Evolutionary conservation across 2,329 filamentous ascomycete genomes (phyloP).

Genomic region (Pseudocercospora crystallina): DNA sequence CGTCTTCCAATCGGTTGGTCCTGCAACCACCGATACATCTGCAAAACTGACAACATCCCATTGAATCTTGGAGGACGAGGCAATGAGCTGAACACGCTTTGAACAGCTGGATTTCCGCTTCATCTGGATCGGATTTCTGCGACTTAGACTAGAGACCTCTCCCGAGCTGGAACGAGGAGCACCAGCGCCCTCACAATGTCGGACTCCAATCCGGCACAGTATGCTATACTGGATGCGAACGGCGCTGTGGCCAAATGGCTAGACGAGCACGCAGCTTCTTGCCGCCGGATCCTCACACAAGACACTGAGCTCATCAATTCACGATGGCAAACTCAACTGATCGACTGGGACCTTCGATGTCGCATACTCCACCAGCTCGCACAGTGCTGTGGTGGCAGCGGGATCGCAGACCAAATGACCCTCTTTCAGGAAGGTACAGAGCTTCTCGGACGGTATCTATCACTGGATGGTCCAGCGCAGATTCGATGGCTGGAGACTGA

Average conservation of each 20-base stretch:
- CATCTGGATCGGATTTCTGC: too few species aligned
- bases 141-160: too few species aligned
- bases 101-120: too few species aligned
- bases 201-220: too few species aligned
- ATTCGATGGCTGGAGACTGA: slow-evolving; percentile 2
- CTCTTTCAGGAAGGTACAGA: slow-evolving; percentile 1
- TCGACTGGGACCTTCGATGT: neutral
- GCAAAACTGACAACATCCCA: too few species aligned
- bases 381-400: neutral
- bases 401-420: neutral
- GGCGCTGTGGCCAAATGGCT: neutral
- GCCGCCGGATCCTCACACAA: neutral
- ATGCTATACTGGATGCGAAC: neutral
- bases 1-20: too few species aligned
- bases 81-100: too few species aligned
- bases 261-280: neutral
- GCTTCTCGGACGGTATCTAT: neutral
- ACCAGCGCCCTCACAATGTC: too few species aligned
- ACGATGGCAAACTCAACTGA: neutral
- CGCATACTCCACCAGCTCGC: slow-evolving; percentile 3
- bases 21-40: too few species aligned
- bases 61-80: too few species aligned
- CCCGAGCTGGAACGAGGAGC: too few species aligned
- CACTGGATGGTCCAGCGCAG: neutral
- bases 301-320: neutral